These are phyloP conservation scores for Heracleum sosnowskyi DNA, from an alignment of 129 eudicot species.

Conservation along the genomic window DNA sequence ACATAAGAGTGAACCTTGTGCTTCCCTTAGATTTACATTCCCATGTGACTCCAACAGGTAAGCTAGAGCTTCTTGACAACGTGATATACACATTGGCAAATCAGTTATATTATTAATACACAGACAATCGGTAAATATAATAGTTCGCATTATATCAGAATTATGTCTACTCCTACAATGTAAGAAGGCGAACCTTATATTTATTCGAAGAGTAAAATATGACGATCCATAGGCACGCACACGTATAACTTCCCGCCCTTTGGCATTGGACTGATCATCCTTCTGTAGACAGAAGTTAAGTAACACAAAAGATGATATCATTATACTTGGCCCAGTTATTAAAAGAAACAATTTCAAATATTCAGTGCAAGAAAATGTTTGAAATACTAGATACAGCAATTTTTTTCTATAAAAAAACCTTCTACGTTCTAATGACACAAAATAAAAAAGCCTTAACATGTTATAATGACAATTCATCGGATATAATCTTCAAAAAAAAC, in stretches of 20 bases:
- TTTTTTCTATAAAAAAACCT: neutral
- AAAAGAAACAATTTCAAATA: neutral
- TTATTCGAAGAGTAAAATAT: conserved; percentile 82
- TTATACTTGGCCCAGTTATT: neutral
- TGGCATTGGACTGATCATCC: conserved; percentile 33
- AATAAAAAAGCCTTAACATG: neutral
- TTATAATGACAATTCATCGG: neutral
- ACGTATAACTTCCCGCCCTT: conserved; percentile 71
- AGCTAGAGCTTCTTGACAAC: neutral
- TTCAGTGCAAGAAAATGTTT: neutral
- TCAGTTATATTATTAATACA: neutral
- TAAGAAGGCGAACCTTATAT: conserved; percentile 55
- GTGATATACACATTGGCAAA: neutral
- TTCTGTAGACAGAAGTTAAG: conserved; percentile 25
- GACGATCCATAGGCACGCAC: conserved; percentile 97
- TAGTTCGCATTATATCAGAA: neutral
- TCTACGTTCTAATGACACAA: neutral
- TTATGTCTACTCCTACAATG: neutral
- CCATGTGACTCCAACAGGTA: neutral
- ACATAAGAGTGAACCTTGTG: neutral
- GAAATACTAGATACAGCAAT: neutral
- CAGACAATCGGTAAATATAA: neutral
- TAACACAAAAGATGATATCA: conserved; percentile 12
- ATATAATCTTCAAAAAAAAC: neutral
- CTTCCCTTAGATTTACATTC: neutral